Percentiles rank a stretch among this genome's conserved stretches.
These are phyloP conservation scores for Cordyceps militaris DNA, from an alignment of 2,329 filamentous ascomycete genomes.

Conservation along the genomic window DNA sequence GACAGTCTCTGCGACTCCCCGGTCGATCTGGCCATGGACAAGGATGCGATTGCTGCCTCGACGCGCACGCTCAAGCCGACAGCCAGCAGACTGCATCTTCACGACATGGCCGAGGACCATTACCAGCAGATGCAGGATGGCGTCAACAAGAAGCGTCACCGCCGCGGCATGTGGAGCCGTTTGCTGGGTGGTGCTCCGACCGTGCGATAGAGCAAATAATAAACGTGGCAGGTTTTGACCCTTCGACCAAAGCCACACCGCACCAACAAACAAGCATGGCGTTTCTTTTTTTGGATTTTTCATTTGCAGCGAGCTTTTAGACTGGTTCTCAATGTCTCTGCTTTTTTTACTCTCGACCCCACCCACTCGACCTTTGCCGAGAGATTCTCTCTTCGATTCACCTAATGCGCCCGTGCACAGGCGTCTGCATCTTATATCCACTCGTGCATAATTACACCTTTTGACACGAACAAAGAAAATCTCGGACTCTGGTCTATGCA, in stretches of 20 bases:
- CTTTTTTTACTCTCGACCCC: neutral
- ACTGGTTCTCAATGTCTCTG: conserved; percentile 11
- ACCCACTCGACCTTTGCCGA: neutral
- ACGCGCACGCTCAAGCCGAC: conserved; percentile 31
- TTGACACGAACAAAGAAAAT: conserved; percentile 3
- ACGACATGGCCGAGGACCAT: conserved; percentile 49
- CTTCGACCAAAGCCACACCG: conserved; percentile 16
- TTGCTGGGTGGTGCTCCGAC: conserved; percentile 41
- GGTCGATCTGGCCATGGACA: conserved; percentile 37
- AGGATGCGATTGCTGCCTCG: conserved; percentile 16
- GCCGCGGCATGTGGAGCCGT: conserved; percentile 46
- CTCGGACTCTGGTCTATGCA: neutral
- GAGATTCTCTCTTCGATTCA: neutral
- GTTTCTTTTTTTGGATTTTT: neutral
- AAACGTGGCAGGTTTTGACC: conserved; percentile 16
- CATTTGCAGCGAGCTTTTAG: neutral
- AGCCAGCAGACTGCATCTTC: conserved; percentile 37
- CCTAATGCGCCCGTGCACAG: conserved; percentile 11
- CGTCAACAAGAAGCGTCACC: conserved; percentile 41
- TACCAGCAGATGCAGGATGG: conserved; percentile 43
- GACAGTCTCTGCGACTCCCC: conserved; percentile 44
- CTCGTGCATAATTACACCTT: conserved; percentile 5
- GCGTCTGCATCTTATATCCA: conserved; percentile 10
- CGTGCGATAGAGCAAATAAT: conserved; percentile 26
- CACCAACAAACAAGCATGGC: conserved; percentile 5